phyloP scores from a whole-genome alignment of 352 stramenopile species.

The Globisporangium alternatum region DNA sequence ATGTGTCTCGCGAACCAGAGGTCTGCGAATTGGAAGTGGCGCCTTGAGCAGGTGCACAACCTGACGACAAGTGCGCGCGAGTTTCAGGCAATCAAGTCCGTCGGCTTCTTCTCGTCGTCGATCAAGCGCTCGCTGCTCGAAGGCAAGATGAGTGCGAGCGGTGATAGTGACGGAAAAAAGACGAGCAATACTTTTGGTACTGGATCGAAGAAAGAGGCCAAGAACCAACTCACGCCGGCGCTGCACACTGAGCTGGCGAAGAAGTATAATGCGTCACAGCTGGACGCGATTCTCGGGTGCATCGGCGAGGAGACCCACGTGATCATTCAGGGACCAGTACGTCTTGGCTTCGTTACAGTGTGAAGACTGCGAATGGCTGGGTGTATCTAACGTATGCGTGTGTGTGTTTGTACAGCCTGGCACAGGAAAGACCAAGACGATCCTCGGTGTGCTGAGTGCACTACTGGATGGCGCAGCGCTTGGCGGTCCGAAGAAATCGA shows the following conservation, averaged over 20 bases:
- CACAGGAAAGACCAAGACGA: slow-evolving; percentile 84
- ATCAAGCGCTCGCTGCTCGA: slow-evolving; percentile 50
- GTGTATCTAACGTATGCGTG: neutral
- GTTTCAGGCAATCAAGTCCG: slow-evolving; percentile 72
- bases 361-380: neutral
- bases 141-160: slow-evolving; percentile 33
- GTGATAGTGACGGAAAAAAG: neutral
- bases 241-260: slow-evolving; percentile 47
- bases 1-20: slow-evolving; percentile 70
- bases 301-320: slow-evolving; percentile 57
- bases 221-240: slow-evolving; percentile 33
- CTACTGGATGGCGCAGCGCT: slow-evolving; percentile 70
- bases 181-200: neutral
- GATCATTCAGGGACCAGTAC: slow-evolving; percentile 81
- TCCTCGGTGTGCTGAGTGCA: slow-evolving; percentile 67
- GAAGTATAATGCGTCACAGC: slow-evolving; percentile 75
- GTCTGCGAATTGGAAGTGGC: slow-evolving; percentile 53
- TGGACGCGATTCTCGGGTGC: slow-evolving; percentile 65
- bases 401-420: slow-evolving; percentile 39
- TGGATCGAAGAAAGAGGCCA: slow-evolving; percentile 6
- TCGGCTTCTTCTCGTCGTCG: slow-evolving; percentile 47
- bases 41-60: slow-evolving; percentile 67
- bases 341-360: slow-evolving; percentile 7
- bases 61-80: slow-evolving; percentile 75
- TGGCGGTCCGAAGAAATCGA: slow-evolving; percentile 38